These are phyloP conservation scores for Emmonsia crescens DNA, from an alignment of 2,329 filamentous ascomycete genomes.

Conservation along the genomic window DNA sequence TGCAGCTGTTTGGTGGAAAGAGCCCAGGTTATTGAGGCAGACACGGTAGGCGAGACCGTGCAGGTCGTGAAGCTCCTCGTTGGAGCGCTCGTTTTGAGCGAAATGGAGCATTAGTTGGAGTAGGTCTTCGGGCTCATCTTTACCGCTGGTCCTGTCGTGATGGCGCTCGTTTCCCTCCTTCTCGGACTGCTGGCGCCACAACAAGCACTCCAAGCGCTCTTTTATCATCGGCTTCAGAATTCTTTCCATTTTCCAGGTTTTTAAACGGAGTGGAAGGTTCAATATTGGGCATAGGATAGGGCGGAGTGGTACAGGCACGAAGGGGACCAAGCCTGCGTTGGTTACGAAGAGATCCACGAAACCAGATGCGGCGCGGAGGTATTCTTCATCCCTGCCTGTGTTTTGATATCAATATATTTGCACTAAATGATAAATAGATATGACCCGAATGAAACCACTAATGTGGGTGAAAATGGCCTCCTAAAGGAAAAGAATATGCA, in stretches of 20 bases:
- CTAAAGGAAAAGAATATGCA: background rate
- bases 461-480: background rate
- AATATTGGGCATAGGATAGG: slow-evolving; percentile 23
- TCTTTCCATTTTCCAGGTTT: slow-evolving; percentile 16
- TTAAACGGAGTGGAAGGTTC: slow-evolving; percentile 14
- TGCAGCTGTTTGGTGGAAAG: slow-evolving; percentile 30
- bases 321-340: slow-evolving; percentile 24
- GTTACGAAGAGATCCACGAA: slow-evolving; percentile 25
- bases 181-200: background rate
- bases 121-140: slow-evolving; percentile 27
- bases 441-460: background rate
- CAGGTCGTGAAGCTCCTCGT: slow-evolving; percentile 28
- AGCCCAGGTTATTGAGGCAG: slow-evolving; percentile 16
- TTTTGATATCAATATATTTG: background rate
- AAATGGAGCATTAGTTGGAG: slow-evolving; percentile 36
- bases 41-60: slow-evolving; percentile 16
- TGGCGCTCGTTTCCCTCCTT: background rate
- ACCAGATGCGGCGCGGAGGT: slow-evolving; percentile 20
- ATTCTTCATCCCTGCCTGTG: slow-evolving; percentile 22
- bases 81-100: slow-evolving; percentile 28
- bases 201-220: slow-evolving; percentile 15
- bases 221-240: slow-evolving; percentile 11
- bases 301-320: slow-evolving; percentile 22
- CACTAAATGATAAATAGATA: background rate
- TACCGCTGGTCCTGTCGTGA: slow-evolving; percentile 11